Evolutionary conservation across 257 asterid genomes (phyloP).

Genomic region (Knoxia roxburghii): DNA sequence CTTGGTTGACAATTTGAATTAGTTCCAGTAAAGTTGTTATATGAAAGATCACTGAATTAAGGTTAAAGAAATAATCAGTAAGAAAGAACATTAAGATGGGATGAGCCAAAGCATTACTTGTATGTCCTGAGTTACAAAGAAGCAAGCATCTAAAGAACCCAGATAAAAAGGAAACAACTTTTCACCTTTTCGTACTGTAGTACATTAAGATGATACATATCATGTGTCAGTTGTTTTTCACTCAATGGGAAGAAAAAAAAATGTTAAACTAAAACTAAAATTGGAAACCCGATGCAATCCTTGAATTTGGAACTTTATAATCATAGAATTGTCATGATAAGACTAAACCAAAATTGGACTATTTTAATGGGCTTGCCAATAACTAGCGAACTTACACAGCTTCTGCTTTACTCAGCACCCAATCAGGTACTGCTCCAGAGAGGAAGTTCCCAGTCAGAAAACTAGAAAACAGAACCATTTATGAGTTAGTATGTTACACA

Average conservation of each 20-base stretch:
- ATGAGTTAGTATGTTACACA: neutral
- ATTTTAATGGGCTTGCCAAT: too few species aligned
- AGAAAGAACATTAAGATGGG: neutral
- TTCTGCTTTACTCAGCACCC: slow-evolving; percentile 3
- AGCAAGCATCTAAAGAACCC: neutral
- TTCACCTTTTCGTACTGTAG: neutral
- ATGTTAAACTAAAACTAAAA: neutral
- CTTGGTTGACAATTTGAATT: slow-evolving; percentile 4
- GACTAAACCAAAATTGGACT: neutral
- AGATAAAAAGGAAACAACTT: neutral
- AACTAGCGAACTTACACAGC: neutral
- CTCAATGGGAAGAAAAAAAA: neutral
- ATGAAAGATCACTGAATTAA: slow-evolving; percentile 18
- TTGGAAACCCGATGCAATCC: neutral
- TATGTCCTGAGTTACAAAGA: neutral
- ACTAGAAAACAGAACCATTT: neutral
- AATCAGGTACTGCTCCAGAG: slow-evolving; percentile 14
- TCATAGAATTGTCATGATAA: neutral
- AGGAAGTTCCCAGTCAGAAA: slow-evolving; percentile 13
- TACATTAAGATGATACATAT: neutral
- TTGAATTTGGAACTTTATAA: neutral
- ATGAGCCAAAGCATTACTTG: neutral
- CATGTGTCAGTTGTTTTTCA: neutral
- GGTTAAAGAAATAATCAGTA: neutral
- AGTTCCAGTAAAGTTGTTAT: slow-evolving; percentile 12